Conservation (phyloP, 1,139 yeast species). For the Hyphopichia wangnamkhiaoensis region DNA sequence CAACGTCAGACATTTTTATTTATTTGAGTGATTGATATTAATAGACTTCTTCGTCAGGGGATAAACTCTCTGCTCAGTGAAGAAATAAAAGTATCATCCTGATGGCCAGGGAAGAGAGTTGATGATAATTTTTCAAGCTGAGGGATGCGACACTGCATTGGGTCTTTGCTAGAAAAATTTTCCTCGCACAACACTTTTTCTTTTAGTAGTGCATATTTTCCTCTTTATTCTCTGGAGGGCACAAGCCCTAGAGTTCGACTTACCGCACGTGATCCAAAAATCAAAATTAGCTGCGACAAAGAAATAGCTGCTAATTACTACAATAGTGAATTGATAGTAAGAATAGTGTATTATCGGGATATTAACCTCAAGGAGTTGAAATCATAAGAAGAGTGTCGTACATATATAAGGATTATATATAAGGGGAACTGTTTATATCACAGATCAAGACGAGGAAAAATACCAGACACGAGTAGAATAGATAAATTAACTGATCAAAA, state of each 20-base stretch:
- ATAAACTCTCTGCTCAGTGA: constrained; percentile 70
- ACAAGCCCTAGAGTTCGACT: background rate
- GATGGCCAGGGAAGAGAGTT: constrained; percentile 6
- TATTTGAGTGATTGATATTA: constrained; percentile 13
- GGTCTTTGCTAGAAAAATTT: constrained; percentile 3
- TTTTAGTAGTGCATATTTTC: too few species aligned
- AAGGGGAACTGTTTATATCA: too few species aligned
- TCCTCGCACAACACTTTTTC: background rate
- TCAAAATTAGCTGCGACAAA: too few species aligned
- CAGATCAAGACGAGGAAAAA: background rate
- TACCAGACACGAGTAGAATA: background rate
- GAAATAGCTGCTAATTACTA: too few species aligned
- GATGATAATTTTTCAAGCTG: constrained; percentile 16
- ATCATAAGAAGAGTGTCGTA: too few species aligned
- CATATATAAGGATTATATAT: too few species aligned
- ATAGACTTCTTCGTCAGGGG: constrained; percentile 87
- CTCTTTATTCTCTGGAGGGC: background rate
- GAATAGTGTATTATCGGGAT: too few species aligned
- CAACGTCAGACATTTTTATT: constrained; percentile 77
- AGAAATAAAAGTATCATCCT: constrained; percentile 19
- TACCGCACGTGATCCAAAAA: too few species aligned
- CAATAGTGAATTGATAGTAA: too few species aligned
- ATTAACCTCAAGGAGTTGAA: too few species aligned
- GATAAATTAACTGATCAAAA: background rate
- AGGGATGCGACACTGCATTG: background rate